Percentiles rank a stretch among this genome's conserved stretches.
Conservation (phyloP, 2,329 filamentous ascomycete species). For the Pestalotiopsis sp. region DNA sequence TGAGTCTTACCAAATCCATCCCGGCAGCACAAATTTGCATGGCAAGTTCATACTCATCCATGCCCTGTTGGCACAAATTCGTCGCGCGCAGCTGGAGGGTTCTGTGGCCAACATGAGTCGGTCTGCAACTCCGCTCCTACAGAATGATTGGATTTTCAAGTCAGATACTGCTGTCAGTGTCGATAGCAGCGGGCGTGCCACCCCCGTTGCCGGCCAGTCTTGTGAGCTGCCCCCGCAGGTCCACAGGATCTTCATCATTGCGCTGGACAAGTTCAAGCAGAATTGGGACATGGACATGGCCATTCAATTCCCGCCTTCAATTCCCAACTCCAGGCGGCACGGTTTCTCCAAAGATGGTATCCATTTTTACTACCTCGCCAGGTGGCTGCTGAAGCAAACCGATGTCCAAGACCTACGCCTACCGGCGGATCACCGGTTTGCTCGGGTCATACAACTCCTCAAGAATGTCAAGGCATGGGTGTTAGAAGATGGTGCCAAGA, state of each 20-base stretch:
- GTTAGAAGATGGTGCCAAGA: constrained; percentile 62
- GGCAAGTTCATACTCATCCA: constrained; percentile 77
- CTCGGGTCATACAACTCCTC: constrained; percentile 61
- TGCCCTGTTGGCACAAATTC: constrained; percentile 65
- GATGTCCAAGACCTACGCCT: constrained; percentile 55
- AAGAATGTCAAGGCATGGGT: constrained; percentile 64
- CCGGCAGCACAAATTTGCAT: constrained; percentile 69
- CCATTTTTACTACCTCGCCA: constrained; percentile 74
- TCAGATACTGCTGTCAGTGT: constrained; percentile 45
- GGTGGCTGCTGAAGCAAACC: constrained; percentile 64
- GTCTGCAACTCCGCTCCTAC: constrained; percentile 58
- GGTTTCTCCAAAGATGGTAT: constrained; percentile 74
- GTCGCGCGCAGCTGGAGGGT: constrained; percentile 44
- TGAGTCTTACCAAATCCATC: constrained; percentile 59
- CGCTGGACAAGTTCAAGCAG: constrained; percentile 72
- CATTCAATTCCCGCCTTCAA: constrained; percentile 64
- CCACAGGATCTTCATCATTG: constrained; percentile 52
- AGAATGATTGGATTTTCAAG: constrained; percentile 59
- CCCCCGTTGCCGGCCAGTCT: constrained; percentile 42
- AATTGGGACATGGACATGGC: constrained; percentile 73
- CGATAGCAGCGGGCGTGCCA: constrained; percentile 47
- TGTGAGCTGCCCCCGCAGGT: constrained; percentile 46
- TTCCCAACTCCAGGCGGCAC: constrained; percentile 58
- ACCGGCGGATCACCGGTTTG: constrained; percentile 61
- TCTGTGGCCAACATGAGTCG: constrained; percentile 36